phyloP scores from a whole-genome alignment of 768 basidiomycete species.

The Tylopilus plumbeoviolaceoides region DNA sequence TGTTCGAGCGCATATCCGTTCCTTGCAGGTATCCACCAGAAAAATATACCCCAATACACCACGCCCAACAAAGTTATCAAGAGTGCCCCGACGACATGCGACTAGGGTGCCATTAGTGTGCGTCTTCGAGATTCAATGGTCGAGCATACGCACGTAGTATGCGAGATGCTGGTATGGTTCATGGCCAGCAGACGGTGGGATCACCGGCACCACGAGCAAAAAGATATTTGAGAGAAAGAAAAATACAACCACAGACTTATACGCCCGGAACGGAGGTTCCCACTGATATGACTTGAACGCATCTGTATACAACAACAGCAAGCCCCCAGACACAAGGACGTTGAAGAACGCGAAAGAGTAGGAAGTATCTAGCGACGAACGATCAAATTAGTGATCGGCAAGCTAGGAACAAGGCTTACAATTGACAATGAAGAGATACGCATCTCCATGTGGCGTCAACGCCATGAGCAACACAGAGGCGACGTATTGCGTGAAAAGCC shows the following conservation, averaged over 20 bases:
- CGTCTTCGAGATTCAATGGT: background rate
- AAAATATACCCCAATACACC: slow-evolving; percentile 55
- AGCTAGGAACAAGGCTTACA: slow-evolving; percentile 34
- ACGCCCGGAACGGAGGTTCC: slow-evolving; percentile 63
- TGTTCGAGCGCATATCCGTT: slow-evolving; percentile 48
- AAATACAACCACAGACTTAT: slow-evolving; percentile 43
- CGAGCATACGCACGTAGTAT: slow-evolving; percentile 54
- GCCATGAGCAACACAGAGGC: too few species aligned
- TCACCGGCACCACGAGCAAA: slow-evolving; percentile 55
- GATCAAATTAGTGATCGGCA: background rate
- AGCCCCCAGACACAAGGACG: slow-evolving; percentile 54
- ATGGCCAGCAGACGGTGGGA: slow-evolving; percentile 53
- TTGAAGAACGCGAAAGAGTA: slow-evolving; percentile 60
- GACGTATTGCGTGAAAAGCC: too few species aligned
- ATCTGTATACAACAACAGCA: slow-evolving; percentile 55
- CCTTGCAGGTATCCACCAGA: slow-evolving; percentile 45
- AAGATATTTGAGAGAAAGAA: slow-evolving; percentile 68
- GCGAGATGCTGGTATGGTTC: slow-evolving; percentile 55
- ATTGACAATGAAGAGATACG: slow-evolving; percentile 67
- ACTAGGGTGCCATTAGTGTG: slow-evolving; percentile 28
- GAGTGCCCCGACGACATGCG: slow-evolving; percentile 47
- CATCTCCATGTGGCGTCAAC: slow-evolving; percentile 47
- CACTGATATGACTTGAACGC: slow-evolving; percentile 44
- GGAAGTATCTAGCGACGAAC: slow-evolving; percentile 42
- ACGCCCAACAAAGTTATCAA: slow-evolving; percentile 46